Evolutionary conservation across 208 protist genomes (phyloP).

Genomic region (Trypanosoma rangeli): DNA sequence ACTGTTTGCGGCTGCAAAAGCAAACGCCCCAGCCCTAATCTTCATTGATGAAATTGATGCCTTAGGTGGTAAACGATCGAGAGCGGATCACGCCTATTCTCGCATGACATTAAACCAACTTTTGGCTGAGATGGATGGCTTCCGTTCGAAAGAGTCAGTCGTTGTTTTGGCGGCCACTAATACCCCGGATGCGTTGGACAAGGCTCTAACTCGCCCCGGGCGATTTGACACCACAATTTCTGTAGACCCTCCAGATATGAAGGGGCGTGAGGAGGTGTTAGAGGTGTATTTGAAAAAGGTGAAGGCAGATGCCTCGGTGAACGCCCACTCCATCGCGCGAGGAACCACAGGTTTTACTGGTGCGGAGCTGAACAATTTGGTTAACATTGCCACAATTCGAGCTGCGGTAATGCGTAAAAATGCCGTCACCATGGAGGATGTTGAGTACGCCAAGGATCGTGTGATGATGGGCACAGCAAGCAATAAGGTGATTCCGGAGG

Average conservation of each 20-base stretch:
- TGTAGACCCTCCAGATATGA: constrained; percentile 91
- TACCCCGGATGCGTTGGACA: constrained; percentile 95
- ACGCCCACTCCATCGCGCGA: constrained; percentile 80
- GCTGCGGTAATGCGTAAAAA: constrained; percentile 82
- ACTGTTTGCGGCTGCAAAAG: constrained; percentile 94
- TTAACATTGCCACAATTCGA: constrained; percentile 92
- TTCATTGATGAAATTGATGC: constrained; percentile 99
- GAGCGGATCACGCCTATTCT: constrained; percentile 64
- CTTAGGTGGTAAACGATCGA: constrained; percentile 84
- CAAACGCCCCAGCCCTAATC: constrained; percentile 94
- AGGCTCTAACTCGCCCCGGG: constrained; percentile 91
- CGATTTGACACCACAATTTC: constrained; percentile 87
- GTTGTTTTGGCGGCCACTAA: constrained; percentile 98
- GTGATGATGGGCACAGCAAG: constrained; percentile 92
- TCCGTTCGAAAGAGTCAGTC: constrained; percentile 90
- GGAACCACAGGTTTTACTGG: constrained; percentile 91
- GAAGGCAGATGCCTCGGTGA: constrained; percentile 58
- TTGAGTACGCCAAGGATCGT: constrained; percentile 92
- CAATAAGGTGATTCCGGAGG: constrained; percentile 80
- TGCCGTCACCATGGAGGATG: constrained; percentile 72
- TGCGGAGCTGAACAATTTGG: constrained; percentile 91
- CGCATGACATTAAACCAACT: constrained; percentile 97
- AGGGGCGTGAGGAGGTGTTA: constrained; percentile 83
- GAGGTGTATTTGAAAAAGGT: constrained; percentile 90
- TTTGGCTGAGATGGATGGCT: constrained; percentile 97